Evolutionary conservation across 1,139 yeast species (phyloP).

Genomic region (Geotrichum fermentans): DNA sequence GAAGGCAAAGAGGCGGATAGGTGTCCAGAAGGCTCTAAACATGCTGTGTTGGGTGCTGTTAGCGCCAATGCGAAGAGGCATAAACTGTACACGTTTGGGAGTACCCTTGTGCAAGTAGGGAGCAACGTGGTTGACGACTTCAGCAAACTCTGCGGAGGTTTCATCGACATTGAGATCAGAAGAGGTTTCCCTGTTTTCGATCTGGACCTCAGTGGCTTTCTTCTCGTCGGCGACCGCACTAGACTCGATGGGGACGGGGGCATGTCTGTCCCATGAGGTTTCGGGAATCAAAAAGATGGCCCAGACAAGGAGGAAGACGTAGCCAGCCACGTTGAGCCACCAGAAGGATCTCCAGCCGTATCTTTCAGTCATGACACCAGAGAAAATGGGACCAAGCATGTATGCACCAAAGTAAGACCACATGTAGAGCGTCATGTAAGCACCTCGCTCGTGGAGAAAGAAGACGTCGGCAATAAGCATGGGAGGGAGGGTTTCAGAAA

Average conservation of each 20-base stretch:
- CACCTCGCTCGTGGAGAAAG: slow-evolving; percentile 71
- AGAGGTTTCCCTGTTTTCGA: neutral
- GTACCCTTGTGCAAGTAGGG: slow-evolving; percentile 38
- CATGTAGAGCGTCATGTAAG: slow-evolving; percentile 67
- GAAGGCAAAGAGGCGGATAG: slow-evolving; percentile 32
- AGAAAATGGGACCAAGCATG: slow-evolving; percentile 70
- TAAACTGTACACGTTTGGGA: neutral
- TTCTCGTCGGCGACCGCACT: neutral
- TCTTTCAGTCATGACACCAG: slow-evolving; percentile 57
- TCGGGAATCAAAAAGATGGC: slow-evolving; percentile 61
- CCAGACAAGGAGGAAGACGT: slow-evolving; percentile 54
- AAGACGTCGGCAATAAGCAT: slow-evolving; percentile 40
- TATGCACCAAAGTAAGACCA: slow-evolving; percentile 72
- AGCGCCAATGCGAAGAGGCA: slow-evolving; percentile 25
- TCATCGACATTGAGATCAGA: neutral
- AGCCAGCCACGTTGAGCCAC: slow-evolving; percentile 79
- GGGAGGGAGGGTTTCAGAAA: slow-evolving; percentile 44
- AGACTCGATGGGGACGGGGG: slow-evolving; percentile 23
- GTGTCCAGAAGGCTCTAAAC: slow-evolving; percentile 9
- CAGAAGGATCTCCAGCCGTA: slow-evolving; percentile 53
- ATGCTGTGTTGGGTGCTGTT: neutral
- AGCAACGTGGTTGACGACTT: neutral
- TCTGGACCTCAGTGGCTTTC: neutral
- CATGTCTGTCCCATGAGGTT: slow-evolving; percentile 57
- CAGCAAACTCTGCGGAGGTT: neutral